Conservation (phyloP, 768 basidiomycete genomes). For the Suillus americanus region DNA sequence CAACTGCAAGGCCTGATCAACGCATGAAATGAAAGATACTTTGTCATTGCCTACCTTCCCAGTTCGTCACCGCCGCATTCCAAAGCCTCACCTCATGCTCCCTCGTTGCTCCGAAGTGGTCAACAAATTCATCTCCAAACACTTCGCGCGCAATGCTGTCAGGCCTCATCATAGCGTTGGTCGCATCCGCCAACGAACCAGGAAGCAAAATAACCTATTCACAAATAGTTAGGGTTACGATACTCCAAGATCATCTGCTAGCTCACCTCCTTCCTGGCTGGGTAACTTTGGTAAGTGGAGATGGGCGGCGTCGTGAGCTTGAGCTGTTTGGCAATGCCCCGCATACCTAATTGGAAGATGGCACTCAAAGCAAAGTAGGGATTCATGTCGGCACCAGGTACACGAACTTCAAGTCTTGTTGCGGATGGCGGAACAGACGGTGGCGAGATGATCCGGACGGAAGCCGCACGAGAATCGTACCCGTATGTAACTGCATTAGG, state of each 20-base stretch:
- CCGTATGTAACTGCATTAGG: slow-evolving; percentile 93
- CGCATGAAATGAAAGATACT: not conserved
- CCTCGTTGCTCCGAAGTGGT: slow-evolving; percentile 95
- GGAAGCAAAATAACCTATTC: slow-evolving; percentile 73
- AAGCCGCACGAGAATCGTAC: slow-evolving; percentile 92
- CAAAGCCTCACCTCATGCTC: slow-evolving; percentile 85
- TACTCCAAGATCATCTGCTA: slow-evolving; percentile 19
- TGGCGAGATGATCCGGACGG: slow-evolving; percentile 89
- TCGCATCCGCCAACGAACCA: slow-evolving; percentile 75
- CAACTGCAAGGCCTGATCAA: slow-evolving; percentile 48
- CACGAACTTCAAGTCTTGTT: slow-evolving; percentile 89
- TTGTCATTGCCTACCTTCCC: slow-evolving; percentile 69
- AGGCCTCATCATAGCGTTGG: slow-evolving; percentile 72
- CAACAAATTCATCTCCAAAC: slow-evolving; percentile 88
- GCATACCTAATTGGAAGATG: slow-evolving; percentile 82
- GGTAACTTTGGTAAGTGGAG: slow-evolving; percentile 26
- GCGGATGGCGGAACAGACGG: slow-evolving; percentile 80
- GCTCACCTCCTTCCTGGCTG: slow-evolving; percentile 60
- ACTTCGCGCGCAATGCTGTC: slow-evolving; percentile 84
- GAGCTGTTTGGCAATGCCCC: slow-evolving; percentile 82
- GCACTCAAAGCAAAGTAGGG: slow-evolving; percentile 88
- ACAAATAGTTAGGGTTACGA: not conserved
- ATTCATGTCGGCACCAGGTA: slow-evolving; percentile 98
- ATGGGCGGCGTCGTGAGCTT: slow-evolving; percentile 72
- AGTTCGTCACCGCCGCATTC: slow-evolving; percentile 89